Evolutionary conservation across 768 basidiomycete genomes (phyloP), one percentile per base, ranked within the genome.

Genomic region (Suillus subaureus): DNA sequence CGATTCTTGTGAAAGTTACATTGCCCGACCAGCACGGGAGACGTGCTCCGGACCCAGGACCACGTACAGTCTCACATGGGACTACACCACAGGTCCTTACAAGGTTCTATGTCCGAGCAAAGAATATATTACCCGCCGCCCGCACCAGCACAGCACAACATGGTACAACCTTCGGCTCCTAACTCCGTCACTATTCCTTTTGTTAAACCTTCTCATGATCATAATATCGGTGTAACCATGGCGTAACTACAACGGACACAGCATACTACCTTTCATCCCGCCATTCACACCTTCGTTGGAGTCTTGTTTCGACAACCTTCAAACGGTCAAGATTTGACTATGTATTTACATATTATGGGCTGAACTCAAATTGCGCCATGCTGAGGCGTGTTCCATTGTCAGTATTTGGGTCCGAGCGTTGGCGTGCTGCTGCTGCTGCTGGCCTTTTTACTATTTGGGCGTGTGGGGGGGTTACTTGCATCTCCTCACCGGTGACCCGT

Each of bases 201-300:
- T 16, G 23, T 26, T 40, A 2, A 39, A 26, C 37, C 37, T 40
- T 23, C 2, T 28, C 37, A 39, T 58, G 57, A 40, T 26, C 6
- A 23, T 57, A 21, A 55, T 57, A 2, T 42, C 58, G 57, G 57
- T 60, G 58, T 60, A 60, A 60, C 40, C 12, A 60, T 21, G 40
- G 58, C 6, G 39, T 28, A 31, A 60, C 26, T 58, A 18, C 15
- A 16, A 26, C 15, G 15, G n/a, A 0, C 15, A 18, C 26, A 18
- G 9, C 37, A 39, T 26, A 9, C 23, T 39, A 58, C 37, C 37
- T 39, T 28, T 42, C 54, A 60, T 21, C 39, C 26, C 6, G 6
- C 40, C 40, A 60, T 60, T 12, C 21, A 7, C 11, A n/a, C 58
- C 42, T 51, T 4, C 6, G 26, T 28, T 3, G 5, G 6, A 26